Evolutionary conservation across 1,284 basidiomycete species (phyloP).

Genomic region (Fomitiporia mediterranea): DNA sequence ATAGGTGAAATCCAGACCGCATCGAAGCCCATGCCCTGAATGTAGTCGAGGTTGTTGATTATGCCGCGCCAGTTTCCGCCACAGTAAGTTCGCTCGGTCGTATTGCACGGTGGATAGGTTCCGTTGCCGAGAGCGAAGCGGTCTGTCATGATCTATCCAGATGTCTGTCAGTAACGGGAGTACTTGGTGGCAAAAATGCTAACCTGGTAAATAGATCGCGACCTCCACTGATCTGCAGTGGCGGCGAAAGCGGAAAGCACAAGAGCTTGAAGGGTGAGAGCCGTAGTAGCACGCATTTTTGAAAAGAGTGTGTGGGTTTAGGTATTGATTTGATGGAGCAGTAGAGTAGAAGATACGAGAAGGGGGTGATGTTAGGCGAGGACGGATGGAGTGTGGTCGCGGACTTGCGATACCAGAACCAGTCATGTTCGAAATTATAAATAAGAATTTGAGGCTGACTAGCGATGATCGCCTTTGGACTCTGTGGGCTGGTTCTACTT

Average conservation of each 20-base stretch:
- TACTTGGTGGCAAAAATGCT: not conserved
- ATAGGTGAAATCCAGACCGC: constrained; percentile 41
- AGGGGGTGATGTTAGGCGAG: not conserved
- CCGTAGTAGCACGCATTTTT: not conserved
- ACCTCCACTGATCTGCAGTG: constrained; percentile 28
- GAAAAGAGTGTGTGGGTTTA: not conserved
- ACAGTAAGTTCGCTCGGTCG: constrained; percentile 26
- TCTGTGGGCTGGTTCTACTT: too few relatives aligned
- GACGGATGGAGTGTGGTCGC: not conserved
- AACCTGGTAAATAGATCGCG: constrained; percentile 32
- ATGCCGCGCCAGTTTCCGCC: constrained; percentile 27
- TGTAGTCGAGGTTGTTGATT: constrained; percentile 29
- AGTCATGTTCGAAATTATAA: not conserved
- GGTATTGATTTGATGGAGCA: not conserved
- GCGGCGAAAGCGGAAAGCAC: constrained; percentile 24
- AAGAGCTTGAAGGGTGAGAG: constrained; percentile 8
- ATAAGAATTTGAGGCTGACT: not conserved
- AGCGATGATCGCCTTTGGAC: not conserved
- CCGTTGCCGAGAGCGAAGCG: constrained; percentile 22
- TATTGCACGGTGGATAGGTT: constrained; percentile 23
- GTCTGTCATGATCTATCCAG: constrained; percentile 22
- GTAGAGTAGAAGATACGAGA: not conserved
- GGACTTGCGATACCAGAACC: not conserved
- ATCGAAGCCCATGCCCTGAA: constrained; percentile 30
- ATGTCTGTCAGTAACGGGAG: not conserved